Conservation (phyloP, 768 basidiomycete genomes). For the Phylloporus sp. region DNA sequence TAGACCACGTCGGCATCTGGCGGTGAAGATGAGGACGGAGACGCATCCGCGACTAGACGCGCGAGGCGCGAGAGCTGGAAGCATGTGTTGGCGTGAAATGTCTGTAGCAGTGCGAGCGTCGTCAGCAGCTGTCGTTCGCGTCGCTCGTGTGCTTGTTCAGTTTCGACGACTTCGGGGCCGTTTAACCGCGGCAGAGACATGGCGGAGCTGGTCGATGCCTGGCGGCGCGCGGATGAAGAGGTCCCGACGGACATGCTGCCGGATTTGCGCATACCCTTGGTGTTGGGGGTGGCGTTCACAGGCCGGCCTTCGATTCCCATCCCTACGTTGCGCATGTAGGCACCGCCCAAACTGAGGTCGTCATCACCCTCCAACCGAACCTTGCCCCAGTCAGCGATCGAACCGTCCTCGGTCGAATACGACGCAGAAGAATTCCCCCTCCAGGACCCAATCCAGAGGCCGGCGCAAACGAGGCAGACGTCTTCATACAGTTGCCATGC, state of each 20-base stretch:
- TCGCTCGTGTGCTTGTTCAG: conserved; percentile 20
- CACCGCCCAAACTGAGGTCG: conserved; percentile 41
- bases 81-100: conserved; percentile 62
- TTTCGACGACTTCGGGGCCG: not conserved
- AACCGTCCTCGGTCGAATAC: conserved; percentile 46
- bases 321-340: conserved; percentile 55
- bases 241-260: conserved; percentile 44
- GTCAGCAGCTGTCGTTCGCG: conserved; percentile 38
- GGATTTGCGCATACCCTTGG: conserved; percentile 39
- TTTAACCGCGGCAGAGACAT: not conserved
- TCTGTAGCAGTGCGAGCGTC: conserved; percentile 59
- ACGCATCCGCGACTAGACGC: conserved; percentile 15
- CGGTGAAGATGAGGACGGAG: not conserved
- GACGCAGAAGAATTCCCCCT: conserved; percentile 45
- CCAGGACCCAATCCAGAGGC: conserved; percentile 74
- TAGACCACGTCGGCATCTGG: conserved; percentile 33
- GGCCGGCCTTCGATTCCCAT: conserved; percentile 72
- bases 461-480: conserved; percentile 76
- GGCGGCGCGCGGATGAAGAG: conserved; percentile 23
- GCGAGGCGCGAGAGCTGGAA: conserved; percentile 52
- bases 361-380: conserved; percentile 66
- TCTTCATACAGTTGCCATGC: conserved; percentile 84
- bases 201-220: conserved; percentile 30
- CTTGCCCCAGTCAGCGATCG: conserved; percentile 50
- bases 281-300: conserved; percentile 18